Evolutionary conservation across 2,329 filamentous ascomycete genomes (phyloP), one percentile per base, ranked within the genome.

Genomic region (Cadophora sp.): DNA sequence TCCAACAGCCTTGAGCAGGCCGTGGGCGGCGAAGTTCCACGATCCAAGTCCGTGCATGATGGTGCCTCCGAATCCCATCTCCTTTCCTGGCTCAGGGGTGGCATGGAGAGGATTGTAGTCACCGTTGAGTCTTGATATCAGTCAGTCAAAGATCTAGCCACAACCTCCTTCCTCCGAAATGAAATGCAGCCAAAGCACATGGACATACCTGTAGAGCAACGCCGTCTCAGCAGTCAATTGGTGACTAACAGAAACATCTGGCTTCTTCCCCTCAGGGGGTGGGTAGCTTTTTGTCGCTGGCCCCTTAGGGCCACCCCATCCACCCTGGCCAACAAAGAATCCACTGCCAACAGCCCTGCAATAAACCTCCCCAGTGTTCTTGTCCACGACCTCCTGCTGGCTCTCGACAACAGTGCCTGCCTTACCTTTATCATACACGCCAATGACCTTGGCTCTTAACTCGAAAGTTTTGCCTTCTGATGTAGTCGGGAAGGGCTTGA

Each of bases 101-200:
- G 93, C 93, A 78, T 97, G 94, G 43, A 97, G 88, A 33, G 94
- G 94, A 82, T 97, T 97, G 81, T 97, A 97, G 82, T 97, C 94
- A 72, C 94, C 94, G 74, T 97, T 97, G 60, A 97, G 85, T 70
- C 93, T 87, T 80, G 93, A 92, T 27, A 76, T 71, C 22, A 47
- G 43, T 39, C 13, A 33, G 36, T 24, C 30, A 41, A 9, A 48
- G 16, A 20, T 48, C n/a, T 3, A 53, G 53, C 13, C 39, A 48
- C n/a, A 22, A 0, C 45, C 11, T 20, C 45, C 20, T 9, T 3
- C n/a, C 9, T 6, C n/a, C 45, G 11, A 22, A 8, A 8, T 11
- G 9, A 48, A 22, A 33, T 50, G 6, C 33, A 20, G 11, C 1
- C 4, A 0, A 22, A 39, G 18, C 18, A 14, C 20, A 20, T 60